Evolutionary conservation across 345 rosid genomes (phyloP), one percentile per base, ranked within the genome.

Genomic region (Hirschfeldia incana): DNA sequence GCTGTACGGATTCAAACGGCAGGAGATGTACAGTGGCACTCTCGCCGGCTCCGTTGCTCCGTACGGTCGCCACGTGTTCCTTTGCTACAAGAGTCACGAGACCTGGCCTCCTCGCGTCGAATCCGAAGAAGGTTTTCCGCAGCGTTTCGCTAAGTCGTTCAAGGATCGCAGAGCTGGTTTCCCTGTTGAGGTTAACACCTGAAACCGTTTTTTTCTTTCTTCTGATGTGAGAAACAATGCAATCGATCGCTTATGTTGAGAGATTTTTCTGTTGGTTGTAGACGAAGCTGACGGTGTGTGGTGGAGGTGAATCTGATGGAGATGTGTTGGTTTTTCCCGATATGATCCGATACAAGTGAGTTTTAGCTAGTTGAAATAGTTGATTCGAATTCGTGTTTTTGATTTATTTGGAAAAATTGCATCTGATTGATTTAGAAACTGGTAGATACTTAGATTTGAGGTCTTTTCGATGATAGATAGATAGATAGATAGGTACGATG

Each of bases 291-390:
- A 95, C 99, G 4, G 79, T 91, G 12, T 88, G 87, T 65, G 94
- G 89, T 59, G 96, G 88, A 77, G 85, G 88, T 58, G 92, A 76
- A 59, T 84, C 89, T 12, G 88, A 88, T 11, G 99, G 98, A n/a
- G 99, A 95, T 73, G 91, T 95, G 71, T 83, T 95, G 89, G 78
- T 90, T 76, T 95, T 95, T 78, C 99, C 97, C 17, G 98, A 93
- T 3, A 90, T 93, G 98, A 83, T 93, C 77, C 89, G 81, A 83
- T 95, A 88, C 91, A 90, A 87, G 99, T 95, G 59, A 87, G 91
- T 77, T 58, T 37, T 37, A 49, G 57, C 8, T 76, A 15, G 51
- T 39, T 69, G 51, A 44, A 44, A 11, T 44, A 44, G 51, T 44
- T 44, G 51, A 13, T n/a, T 70, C 6, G 46, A 28, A 26, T 59